Evolutionary conservation across 1,284 basidiomycete species (phyloP).

Genomic region (Ustilago lituana): DNA sequence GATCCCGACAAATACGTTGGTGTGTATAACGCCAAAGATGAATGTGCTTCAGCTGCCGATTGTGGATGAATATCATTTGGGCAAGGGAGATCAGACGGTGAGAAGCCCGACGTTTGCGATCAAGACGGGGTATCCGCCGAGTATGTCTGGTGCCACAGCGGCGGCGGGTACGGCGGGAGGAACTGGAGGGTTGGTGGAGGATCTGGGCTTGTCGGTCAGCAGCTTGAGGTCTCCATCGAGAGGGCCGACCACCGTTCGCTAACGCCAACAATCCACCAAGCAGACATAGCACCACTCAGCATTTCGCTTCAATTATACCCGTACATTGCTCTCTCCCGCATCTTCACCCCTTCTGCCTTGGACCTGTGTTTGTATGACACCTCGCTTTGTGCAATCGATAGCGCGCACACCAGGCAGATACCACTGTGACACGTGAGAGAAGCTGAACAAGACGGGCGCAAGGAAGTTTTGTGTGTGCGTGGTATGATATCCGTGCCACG

Average conservation of each 20-base stretch:
- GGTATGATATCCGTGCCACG: no score
- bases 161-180: neutral
- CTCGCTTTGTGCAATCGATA: no score
- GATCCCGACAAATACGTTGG: constrained; percentile 90
- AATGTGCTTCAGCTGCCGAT: constrained; percentile 94
- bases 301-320: constrained; percentile 12
- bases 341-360: no score
- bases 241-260: constrained; percentile 1
- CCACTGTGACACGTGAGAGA: no score
- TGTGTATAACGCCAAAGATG: constrained; percentile 72
- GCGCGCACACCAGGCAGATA: no score
- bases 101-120: constrained; percentile 51
- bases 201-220: neutral
- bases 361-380: no score
- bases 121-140: constrained; percentile 48
- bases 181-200: no score
- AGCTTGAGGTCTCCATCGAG: constrained; percentile 2
- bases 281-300: neutral
- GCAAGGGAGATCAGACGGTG: constrained; percentile 2
- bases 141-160: constrained; percentile 26
- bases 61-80: constrained; percentile 76
- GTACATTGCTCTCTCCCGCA: no score
- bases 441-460: no score
- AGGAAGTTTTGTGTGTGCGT: no score
- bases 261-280: neutral